Conservation (phyloP, 805 yeast genomes). For the Zygoascus tannicola region DNA sequence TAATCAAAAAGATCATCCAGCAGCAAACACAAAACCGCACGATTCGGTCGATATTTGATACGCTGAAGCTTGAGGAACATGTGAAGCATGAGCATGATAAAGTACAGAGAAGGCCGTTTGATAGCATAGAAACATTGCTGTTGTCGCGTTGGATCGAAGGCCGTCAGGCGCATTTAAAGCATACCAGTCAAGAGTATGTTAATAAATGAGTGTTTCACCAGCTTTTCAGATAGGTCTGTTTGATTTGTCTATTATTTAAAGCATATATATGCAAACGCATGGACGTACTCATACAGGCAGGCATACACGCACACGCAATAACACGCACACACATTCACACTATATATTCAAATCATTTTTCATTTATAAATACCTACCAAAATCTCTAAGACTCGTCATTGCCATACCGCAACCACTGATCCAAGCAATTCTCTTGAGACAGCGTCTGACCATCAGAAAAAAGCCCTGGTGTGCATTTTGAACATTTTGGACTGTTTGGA, state of each 20-base stretch:
- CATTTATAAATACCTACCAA: background rate
- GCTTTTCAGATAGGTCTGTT: no score
- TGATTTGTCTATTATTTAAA: no score
- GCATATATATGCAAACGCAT: no score
- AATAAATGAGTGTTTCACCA: no score
- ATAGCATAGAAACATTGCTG: constrained; percentile 35
- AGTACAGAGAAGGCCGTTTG: constrained; percentile 1
- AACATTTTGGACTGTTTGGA: constrained; percentile 56
- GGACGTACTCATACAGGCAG: no score
- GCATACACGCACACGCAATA: no score
- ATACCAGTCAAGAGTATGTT: no score
- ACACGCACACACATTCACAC: no score
- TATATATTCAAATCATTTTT: no score
- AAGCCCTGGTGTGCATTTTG: constrained; percentile 44
- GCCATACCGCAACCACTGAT: constrained; percentile 41
- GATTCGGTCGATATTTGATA: constrained; percentile 4
- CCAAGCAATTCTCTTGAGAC: constrained; percentile 63
- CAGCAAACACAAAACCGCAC: constrained; percentile 4
- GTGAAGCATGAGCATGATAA: background rate
- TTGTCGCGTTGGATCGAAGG: constrained; percentile 39
- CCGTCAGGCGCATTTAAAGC: background rate
- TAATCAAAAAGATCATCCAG: constrained; percentile 14
- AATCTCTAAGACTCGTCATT: background rate
- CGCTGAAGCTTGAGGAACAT: background rate
- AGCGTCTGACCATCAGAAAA: constrained; percentile 48